phyloP scores from a whole-genome alignment of 2,329 filamentous ascomycete species.

The Coleophoma crateriformis region DNA sequence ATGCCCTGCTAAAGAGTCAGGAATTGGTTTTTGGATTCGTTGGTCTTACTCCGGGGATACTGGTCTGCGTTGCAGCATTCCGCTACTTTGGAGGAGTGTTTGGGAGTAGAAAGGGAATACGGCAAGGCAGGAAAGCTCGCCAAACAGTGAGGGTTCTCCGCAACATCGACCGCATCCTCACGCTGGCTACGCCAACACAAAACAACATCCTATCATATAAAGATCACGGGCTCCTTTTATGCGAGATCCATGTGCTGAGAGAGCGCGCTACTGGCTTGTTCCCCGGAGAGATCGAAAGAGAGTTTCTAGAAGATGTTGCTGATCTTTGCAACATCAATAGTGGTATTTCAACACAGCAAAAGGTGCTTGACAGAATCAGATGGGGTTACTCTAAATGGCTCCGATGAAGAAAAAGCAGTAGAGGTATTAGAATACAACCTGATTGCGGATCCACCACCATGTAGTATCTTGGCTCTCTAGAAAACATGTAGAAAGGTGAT shows the following conservation, averaged over 20 bases:
- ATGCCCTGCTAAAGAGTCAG: conserved; percentile 89
- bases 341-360: conserved; percentile 71
- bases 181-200: conserved; percentile 61
- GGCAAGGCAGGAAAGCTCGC: conserved; percentile 58
- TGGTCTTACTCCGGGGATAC: conserved; percentile 84
- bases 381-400: conserved; percentile 88
- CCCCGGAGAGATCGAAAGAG: conserved; percentile 68
- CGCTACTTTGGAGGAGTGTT: conserved; percentile 68
- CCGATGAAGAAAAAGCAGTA: conserved; percentile 7
- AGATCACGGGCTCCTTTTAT: conserved; percentile 84
- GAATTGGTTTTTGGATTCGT: conserved; percentile 98
- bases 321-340: conserved; percentile 77
- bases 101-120: conserved; percentile 64
- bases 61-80: conserved; percentile 72
- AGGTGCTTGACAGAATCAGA: conserved; percentile 74
- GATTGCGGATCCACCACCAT: too few relatives aligned
- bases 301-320: conserved; percentile 83
- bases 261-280: conserved; percentile 62
- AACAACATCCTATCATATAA: conserved; percentile 81
- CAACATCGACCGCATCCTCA: conserved; percentile 80
- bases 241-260: conserved; percentile 81
- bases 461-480: too few relatives aligned
- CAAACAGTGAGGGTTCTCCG: conserved; percentile 73
- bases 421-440: too few relatives aligned
- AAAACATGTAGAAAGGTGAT: too few relatives aligned